Evolutionary conservation across 2,329 filamentous ascomycete genomes (phyloP).

Genomic region (Colletotrichum noveboracense): DNA sequence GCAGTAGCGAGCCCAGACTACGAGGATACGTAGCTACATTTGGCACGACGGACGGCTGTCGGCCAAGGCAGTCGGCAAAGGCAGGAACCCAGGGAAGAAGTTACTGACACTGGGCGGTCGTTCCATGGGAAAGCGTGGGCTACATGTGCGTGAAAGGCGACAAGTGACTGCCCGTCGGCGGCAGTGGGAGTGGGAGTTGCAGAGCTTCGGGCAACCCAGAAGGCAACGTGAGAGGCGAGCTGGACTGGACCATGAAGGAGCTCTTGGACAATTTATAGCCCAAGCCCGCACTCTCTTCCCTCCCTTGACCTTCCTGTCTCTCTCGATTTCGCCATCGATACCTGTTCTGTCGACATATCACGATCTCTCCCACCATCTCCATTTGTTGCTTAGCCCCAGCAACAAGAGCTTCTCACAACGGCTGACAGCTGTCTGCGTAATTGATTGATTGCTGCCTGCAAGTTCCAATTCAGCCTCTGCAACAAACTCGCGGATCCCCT

Average conservation of each 20-base stretch:
- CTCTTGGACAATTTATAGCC: slow-evolving; percentile 19
- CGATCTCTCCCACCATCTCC: background rate
- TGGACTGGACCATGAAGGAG: slow-evolving; percentile 1
- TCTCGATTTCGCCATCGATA: slow-evolving; percentile 17
- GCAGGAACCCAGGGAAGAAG: background rate
- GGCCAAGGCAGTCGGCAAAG: slow-evolving; percentile 18
- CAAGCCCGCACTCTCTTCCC: slow-evolving; percentile 1
- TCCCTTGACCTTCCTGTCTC: background rate
- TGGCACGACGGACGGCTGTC: slow-evolving; percentile 5
- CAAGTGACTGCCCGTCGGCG: background rate
- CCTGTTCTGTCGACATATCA: slow-evolving; percentile 19
- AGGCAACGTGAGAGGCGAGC: background rate
- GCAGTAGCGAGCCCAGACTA: background rate
- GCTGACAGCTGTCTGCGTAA: background rate
- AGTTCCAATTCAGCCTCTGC: background rate
- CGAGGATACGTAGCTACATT: slow-evolving; percentile 13
- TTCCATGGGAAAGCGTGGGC: background rate
- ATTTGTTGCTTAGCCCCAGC: slow-evolving; percentile 8
- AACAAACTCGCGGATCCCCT: slow-evolving; percentile 7
- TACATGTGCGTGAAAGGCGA: background rate
- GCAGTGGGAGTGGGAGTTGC: slow-evolving; percentile 5
- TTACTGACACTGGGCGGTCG: background rate
- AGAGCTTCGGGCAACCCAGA: slow-evolving; percentile 17
- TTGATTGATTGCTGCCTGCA: background rate
- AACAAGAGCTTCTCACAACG: slow-evolving; percentile 22